Evolutionary conservation across 2,329 filamentous ascomycete species (phyloP), one percentile per base, ranked within the genome.

Genomic region (Verticillium nonalfalfae): DNA sequence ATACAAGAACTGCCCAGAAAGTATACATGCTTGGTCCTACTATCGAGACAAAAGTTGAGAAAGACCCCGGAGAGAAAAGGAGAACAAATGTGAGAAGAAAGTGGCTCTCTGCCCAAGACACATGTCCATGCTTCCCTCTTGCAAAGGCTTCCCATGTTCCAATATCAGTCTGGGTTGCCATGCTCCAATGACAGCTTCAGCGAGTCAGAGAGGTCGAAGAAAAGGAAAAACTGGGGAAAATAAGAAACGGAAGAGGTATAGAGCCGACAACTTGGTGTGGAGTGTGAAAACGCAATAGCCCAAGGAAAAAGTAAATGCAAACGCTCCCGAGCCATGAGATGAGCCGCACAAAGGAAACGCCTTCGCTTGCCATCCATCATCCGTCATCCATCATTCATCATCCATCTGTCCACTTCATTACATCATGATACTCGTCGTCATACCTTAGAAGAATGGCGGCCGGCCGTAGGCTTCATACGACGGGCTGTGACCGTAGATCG

Each of bases 401-500:
- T 26, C 45, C 35, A 50, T 50, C 56, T 39, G 31, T 39, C 56
- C 18, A 36, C 56, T 39, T 57, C 52, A 34, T 59, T 56, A 54
- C 39, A 4, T 38, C 57, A 39, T 59, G 31, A 54, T 40, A 33
- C 34, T 63, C 54, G 18, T 58, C 55, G 39, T 63, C 59, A 36
- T 36, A 6, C 35, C 18, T 66, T 18, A 64, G 26, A 58, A 61
- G 58, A 65, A 63, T 9, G 63, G 57, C 9, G 61, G 52, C 62
- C 66, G 54, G 26, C 31, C 52, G 26, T 69, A 68, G 4, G 60
- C 52, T 52, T 71, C 70, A 14, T 62, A 66, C 54, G 61, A 63
- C 26, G 59, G 62, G 38, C 59, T 61, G 55, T 66, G 62, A 26
- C 74, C 74, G 2, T 56, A 34, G 14, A 71, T 67, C 65, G 72